A percentile compares a stretch with the other conserved stretches of the same genome.
Conservation (phyloP, 2,329 filamentous ascomycete species). For the Trichoderma atroviride region DNA sequence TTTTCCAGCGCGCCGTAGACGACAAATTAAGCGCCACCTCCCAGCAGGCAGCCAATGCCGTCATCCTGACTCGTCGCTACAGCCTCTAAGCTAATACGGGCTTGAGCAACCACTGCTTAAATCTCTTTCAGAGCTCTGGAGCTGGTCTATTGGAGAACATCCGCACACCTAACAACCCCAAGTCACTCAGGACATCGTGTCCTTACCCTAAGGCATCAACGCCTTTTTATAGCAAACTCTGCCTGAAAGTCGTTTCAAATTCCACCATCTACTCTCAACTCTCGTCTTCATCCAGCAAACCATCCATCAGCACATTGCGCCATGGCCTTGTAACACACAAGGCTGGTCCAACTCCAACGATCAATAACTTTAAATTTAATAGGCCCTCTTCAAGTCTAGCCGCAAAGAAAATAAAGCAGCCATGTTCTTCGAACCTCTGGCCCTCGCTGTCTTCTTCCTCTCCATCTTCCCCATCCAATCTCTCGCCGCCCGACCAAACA, state of each 20-base stretch:
- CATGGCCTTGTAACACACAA: neutral
- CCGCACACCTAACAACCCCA: neutral
- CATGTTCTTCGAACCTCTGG: conserved; percentile 37
- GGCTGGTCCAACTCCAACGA: neutral
- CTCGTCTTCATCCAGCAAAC: no score
- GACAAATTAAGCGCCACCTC: neutral
- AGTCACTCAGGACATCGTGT: conserved; percentile 34
- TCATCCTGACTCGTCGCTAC: neutral
- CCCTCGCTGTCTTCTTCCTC: conserved; percentile 34
- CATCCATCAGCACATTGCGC: neutral
- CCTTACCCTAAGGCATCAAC: conserved; percentile 26
- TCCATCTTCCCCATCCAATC: conserved; percentile 34
- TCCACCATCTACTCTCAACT: no score
- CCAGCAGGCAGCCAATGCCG: neutral
- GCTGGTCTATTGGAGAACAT: neutral
- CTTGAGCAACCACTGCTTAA: neutral
- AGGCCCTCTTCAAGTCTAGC: neutral
- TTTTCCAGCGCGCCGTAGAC: no score
- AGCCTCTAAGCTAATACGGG: no score
- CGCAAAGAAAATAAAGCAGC: neutral
- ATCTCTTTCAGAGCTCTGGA: neutral
- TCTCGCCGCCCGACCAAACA: conserved; percentile 37
- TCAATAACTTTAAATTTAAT: neutral
- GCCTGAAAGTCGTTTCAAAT: neutral
- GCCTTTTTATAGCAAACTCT: neutral